Conservation (phyloP, 257 asterid species). For the Salvia miltiorrhiza region DNA sequence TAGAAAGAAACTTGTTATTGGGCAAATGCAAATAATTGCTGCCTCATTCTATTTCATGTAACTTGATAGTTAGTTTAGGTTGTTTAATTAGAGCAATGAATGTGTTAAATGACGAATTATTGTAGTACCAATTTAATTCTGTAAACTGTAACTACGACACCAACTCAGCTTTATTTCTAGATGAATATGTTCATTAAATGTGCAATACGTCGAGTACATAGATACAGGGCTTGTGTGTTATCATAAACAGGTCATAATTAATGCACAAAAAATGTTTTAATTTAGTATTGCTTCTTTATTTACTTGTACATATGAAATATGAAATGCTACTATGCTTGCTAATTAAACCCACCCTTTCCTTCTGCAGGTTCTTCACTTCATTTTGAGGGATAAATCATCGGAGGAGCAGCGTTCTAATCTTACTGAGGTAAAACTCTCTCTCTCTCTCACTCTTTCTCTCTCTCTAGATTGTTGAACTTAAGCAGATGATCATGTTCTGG, state of each 20-base stretch:
- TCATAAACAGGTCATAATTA: neutral
- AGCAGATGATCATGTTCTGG: neutral
- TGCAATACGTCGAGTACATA: neutral
- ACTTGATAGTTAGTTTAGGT: neutral
- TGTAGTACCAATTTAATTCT: neutral
- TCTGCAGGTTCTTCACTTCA: constrained; percentile 75
- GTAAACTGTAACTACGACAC: neutral
- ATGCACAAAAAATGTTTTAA: neutral
- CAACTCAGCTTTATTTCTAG: neutral
- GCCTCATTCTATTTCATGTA: neutral
- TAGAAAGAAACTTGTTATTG: neutral
- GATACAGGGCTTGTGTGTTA: neutral
- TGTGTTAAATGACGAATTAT: neutral
- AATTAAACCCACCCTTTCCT: neutral
- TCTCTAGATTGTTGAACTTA: neutral
- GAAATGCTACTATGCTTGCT: neutral
- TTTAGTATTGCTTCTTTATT: neutral
- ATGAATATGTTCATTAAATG: neutral
- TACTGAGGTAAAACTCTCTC: constrained; percentile 51
- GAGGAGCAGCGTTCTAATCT: constrained; percentile 44
- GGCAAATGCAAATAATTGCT: neutral
- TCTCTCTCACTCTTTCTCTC: neutral
- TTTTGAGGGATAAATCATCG: constrained; percentile 53
- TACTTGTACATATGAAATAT: neutral
- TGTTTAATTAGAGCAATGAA: neutral